Base-by-base conservation (phyloP, 2,329 filamentous ascomycete species). In the Ophiostoma pallidulum region DNA sequence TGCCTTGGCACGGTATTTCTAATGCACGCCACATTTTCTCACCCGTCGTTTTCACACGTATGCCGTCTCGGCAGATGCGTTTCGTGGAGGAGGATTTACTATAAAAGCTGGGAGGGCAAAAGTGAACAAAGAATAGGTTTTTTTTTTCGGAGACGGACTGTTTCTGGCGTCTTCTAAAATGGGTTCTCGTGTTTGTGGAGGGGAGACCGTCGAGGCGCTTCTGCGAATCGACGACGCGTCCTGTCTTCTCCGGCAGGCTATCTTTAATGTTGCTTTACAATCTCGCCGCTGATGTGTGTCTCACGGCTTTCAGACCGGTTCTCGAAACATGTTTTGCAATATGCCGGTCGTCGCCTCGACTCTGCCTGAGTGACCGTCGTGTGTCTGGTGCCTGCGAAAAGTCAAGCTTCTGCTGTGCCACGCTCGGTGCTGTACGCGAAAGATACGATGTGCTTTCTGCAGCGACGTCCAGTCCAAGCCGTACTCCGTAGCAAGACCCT, bases 181-280 rank as follows among this genome's bases (percentile, higher is more conserved):
- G 40, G 37, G n/a, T 19, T 44, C 49, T 43, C 29, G 31, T 29
- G 35, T 47, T 42, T 39, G 45, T 45, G 46, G 49, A 53, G 53
- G 59, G 53, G 58, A 57, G 62, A 62, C 57, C 57, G 56, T 52
- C 56, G 57, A 56, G 51, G 54, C 41, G 45, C 39, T n/a, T 35
- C 33, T 56, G 55, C 53, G 22, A 28, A 55, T 61, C 59, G 61
- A 58, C 60, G 56, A n/a, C 51, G 36, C 42, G 20, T 44, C 36
- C 24, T 41, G 10, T 32, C 26, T 46, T 41, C 35, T 47, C 47
- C 24, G 54, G 54, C 38, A 52, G 5, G 24, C 53, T 29, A 53
- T 56, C 56, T 57, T 46, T 42, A 41, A 42, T 47, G 48, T 31
- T 46, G 29, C 29, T 38, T 26, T 37, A 51, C 54, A 4, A 6